phyloP scores from a whole-genome alignment of 2,329 filamentous ascomycete genomes.

The Escovopsis sp. region DNA sequence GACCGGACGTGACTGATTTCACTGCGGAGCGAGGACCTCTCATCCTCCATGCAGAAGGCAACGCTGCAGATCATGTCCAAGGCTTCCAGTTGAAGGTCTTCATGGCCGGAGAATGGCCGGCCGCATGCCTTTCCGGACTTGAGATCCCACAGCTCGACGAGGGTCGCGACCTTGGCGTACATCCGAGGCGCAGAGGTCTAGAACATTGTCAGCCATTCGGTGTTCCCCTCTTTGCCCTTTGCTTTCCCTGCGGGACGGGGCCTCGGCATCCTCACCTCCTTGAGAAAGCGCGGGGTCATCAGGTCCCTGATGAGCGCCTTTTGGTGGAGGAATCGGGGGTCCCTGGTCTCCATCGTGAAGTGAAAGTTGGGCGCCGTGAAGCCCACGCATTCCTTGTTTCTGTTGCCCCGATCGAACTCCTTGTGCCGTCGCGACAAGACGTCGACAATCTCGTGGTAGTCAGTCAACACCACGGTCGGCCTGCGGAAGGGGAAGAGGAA shows the following conservation, averaged over 20 bases:
- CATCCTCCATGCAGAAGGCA: constrained; percentile 16
- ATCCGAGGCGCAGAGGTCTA: constrained; percentile 21
- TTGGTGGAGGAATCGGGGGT: constrained; percentile 17
- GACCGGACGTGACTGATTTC: constrained; percentile 6
- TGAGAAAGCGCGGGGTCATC: constrained; percentile 21
- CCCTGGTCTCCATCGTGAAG: constrained; percentile 17
- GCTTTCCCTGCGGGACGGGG: too few species aligned
- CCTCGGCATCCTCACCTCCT: constrained; percentile 9
- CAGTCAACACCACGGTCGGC: constrained; percentile 17
- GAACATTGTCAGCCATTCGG: background rate
- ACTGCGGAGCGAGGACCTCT: constrained; percentile 7
- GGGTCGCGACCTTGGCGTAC: constrained; percentile 14
- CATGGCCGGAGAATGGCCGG: constrained; percentile 16
- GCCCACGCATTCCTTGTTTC: constrained; percentile 12
- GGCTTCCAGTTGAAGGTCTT: constrained; percentile 17
- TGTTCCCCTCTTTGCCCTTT: background rate
- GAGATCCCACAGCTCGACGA: constrained; percentile 20
- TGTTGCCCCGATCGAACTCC: constrained; percentile 18
- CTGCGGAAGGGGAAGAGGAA: constrained; percentile 18
- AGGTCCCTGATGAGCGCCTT: constrained; percentile 20
- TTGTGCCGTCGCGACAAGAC: constrained; percentile 15
- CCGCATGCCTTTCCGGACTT: constrained; percentile 15
- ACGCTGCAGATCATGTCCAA: constrained; percentile 21
- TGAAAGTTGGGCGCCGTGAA: constrained; percentile 15
- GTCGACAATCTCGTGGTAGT: constrained; percentile 18